Base-by-base conservation (phyloP, 257 asterid genomes). In the Sherardia arvensis region DNA sequence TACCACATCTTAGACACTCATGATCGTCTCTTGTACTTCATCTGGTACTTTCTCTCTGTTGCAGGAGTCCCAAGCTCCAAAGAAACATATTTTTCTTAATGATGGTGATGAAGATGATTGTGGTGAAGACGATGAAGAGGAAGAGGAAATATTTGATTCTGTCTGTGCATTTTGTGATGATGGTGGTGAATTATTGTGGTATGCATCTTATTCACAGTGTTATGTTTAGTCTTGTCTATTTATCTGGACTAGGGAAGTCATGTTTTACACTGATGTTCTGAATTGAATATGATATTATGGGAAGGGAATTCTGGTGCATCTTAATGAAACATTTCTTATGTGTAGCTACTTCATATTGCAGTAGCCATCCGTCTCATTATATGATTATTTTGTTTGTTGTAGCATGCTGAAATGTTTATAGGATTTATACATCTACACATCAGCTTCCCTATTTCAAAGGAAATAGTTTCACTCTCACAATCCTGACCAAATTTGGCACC, bases 161-260 rank as follows among this genome's bases (percentile, higher is more conserved):
- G 89, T 84, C 32, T 84, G 95, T 72, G 84, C 83, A 18, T 69
- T 66, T 23, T 87, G 95, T 75, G 95, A 87, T 61, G 84, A 87
- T 74, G 95, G 95, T 65, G 95, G 95, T 10, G 77, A 82, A 38
- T 9, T 87, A 66, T 70, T 84, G 65, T 71, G 86, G 92, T 87
- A 87, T 66, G 82, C 51, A 30, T 2, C 8, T 27, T 61, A 65
- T 69, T 64, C 62, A 56, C 38, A 23, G 7, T 51, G 62, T 73
- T 43, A 7, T 49, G 73, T 68, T 71, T 34, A 56, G 54, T 54
- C 40, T 75, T 65, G 9, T 61, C 51, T 64, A 45, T 66, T 68
- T 65, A 56, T 71, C 29, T 68, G 25, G 65, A 65, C 62, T 67
- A 71, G 29, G 40, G 62, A 40, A 45, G 27, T 62, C 63, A 18